Evolutionary conservation across 2,329 filamentous ascomycete species (phyloP).

Genomic region (Pyrenophora graminea): DNA sequence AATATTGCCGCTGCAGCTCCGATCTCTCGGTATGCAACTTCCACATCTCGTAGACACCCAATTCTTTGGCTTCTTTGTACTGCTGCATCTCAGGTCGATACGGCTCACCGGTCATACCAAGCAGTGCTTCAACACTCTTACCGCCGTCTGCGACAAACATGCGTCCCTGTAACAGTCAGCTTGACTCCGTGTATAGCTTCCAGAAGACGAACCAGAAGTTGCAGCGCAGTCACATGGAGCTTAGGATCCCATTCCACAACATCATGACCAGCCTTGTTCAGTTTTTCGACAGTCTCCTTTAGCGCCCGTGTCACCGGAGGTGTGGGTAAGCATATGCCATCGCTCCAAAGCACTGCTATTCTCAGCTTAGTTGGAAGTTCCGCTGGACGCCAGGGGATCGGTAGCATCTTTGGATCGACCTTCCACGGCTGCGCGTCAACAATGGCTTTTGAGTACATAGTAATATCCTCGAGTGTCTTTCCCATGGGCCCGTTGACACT

Average conservation of each 20-base stretch:
- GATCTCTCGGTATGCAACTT: constrained; percentile 55
- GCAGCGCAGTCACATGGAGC: constrained; percentile 57
- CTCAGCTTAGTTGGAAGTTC: constrained; percentile 56
- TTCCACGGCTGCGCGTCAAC: constrained; percentile 56
- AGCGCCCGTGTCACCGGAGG: constrained; percentile 61
- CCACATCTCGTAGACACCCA: constrained; percentile 54
- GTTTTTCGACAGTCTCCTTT: constrained; percentile 57
- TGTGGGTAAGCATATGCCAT: constrained; percentile 56
- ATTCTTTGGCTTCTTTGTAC: constrained; percentile 51
- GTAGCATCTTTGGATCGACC: constrained; percentile 57
- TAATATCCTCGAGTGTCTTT: constrained; percentile 57
- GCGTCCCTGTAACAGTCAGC: constrained; percentile 29
- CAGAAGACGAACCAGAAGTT: constrained; percentile 50
- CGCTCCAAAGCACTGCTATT: constrained; percentile 61
- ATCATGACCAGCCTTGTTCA: constrained; percentile 58
- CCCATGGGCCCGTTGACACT: constrained; percentile 69
- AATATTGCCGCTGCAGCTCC: constrained; percentile 48
- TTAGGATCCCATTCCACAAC: constrained; percentile 61
- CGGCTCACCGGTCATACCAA: constrained; percentile 50
- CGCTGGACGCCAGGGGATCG: constrained; percentile 57
- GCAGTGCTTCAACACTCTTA: constrained; percentile 50
- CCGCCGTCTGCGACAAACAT: constrained; percentile 60
- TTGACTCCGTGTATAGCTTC: no score
- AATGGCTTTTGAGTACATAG: constrained; percentile 49
- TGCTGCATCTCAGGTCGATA: constrained; percentile 55